These are phyloP conservation scores for Kodamaea laetipori DNA, from an alignment of 805 yeast genomes.

Conservation along the genomic window DNA sequence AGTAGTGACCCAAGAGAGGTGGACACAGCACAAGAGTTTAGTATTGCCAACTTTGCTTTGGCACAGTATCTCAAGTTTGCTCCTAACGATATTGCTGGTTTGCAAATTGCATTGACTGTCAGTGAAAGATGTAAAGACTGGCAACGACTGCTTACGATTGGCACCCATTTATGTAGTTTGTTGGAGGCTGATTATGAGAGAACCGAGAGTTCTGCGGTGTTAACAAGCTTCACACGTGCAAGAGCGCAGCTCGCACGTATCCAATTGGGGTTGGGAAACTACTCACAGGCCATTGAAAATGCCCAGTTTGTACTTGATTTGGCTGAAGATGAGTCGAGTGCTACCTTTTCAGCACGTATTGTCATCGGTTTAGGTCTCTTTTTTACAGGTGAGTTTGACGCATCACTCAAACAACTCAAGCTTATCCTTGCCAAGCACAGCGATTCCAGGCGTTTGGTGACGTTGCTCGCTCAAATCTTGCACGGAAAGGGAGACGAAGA, in stretches of 20 bases:
- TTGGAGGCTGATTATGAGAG: constrained; percentile 61
- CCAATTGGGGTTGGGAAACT: constrained; percentile 60
- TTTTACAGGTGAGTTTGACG: constrained; percentile 62
- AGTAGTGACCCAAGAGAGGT: constrained; percentile 54
- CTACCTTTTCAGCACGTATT: constrained; percentile 58
- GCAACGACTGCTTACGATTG: constrained; percentile 51
- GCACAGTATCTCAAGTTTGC: constrained; percentile 60
- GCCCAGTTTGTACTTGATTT: constrained; percentile 59
- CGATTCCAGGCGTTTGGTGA: constrained; percentile 66
- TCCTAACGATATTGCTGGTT: constrained; percentile 60
- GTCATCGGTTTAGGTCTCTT: constrained; percentile 73
- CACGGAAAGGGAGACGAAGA: constrained; percentile 77
- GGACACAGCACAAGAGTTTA: constrained; percentile 62
- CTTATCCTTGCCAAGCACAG: constrained; percentile 55
- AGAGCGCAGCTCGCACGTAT: constrained; percentile 75
- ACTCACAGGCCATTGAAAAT: constrained; percentile 58
- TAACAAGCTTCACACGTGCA: constrained; percentile 56
- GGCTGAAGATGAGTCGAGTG: constrained; percentile 35
- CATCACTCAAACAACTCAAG: constrained; percentile 68
- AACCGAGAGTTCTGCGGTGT: constrained; percentile 47
- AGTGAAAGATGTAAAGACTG: constrained; percentile 73
- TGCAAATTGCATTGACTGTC: constrained; percentile 54
- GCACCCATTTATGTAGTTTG: constrained; percentile 46
- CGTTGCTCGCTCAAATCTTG: constrained; percentile 75
- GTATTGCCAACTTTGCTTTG: constrained; percentile 69